Evolutionary conservation across 2,329 filamentous ascomycete genomes (phyloP), one percentile per base, ranked within the genome.

Genomic region (Botryotinia calthae): DNA sequence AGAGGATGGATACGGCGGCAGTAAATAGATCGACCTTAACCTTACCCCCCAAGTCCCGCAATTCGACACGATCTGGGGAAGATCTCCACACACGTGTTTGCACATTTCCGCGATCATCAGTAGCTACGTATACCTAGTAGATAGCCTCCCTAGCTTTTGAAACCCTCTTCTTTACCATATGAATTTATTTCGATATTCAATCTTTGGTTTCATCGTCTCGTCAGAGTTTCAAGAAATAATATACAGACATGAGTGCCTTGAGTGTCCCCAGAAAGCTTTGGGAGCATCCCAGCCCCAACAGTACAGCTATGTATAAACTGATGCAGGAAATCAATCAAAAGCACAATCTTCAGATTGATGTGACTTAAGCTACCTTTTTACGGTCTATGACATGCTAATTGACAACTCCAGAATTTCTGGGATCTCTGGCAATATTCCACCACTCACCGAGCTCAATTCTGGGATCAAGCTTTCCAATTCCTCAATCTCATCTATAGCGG

Each of bases 391-490:
- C 1, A 56, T 28, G 12, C 51, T 56, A 16, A 28, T 40, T 5
- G 67, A 22, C 18, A 12, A 20, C 22, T 34, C 5, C 76, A 92
- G 87, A 89, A 86, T 4, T 96, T 91, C 80, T 82, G 87, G 70
- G 90, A 94, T 25, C 84, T 97, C 10, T 90, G 94, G 79, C 81
- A 85, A 72, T 96, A 88, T 85, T 93, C 92, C 37, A 85, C 91
- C 74, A 81, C 85, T 25, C 84, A 88, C 48, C 88, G 90, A 51
- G 81, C 85, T 16, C 85, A 88, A 63, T 95, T 95, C 82, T 94
- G 88, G 85, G 84, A 84, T 10, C 86, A 89, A 74, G 81, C 90
- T 66, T 93, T 92, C 83, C 83, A 88, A 37, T 85, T 85, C 70
- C 83, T 87, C 74, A 84, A 86, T 65, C 82, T 91, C 72, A 89